Evolutionary conservation across 139 green algal species (phyloP), one percentile per base, ranked within the genome.

Genomic region (Prasinococcaceae sp.): DNA sequence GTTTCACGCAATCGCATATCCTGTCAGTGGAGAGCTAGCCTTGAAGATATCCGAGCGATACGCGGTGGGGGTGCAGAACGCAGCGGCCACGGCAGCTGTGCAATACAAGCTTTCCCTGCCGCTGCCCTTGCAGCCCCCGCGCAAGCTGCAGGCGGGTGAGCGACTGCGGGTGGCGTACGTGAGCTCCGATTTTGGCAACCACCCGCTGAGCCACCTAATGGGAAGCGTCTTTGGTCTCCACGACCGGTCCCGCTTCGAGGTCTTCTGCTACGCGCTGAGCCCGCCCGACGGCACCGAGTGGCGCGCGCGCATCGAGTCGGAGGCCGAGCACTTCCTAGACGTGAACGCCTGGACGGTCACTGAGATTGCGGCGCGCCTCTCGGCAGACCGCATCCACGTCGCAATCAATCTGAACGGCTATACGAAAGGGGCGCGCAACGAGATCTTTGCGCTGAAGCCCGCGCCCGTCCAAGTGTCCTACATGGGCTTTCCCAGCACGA

Each of bases 1-100:
- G n/a, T 94, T 94, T 73, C 85, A 94, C 50, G 83, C 81, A 29
- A 87, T 94, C 70, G 79, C 83, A 0, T 93, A 93, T 60, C 79
- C 85, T 19, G 81, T 93, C 58, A 28, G 52, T 19, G 66, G 77
- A 1, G 69, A 79, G 37, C 71, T 93, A 17, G 74, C 76, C 19
- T 35, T 66, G 24, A 12, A 66, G 12, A 37, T 67, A 6, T 66
- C 33, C 39, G 25, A 36, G 38, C 2, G 54, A 27, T 63, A 63
- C 26, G 42, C 44, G 6, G 27, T 50, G 22, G 72, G 81, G 60
- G 84, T 74, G 62, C 50, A 59, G 20, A 6, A 35, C 8, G 22
- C 25, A 51, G 6, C 58, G 55, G 25, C 62, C n/a, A n/a, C n/a
- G n/a, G n/a, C n/a, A n/a, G n/a, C n/a, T n/a, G n/a, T n/a, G n/a